A percentile compares a stretch with the other conserved stretches of the same genome.
Evolutionary conservation across 768 basidiomycete species (phyloP).

Genomic region (Auriscalpium vulgare): DNA sequence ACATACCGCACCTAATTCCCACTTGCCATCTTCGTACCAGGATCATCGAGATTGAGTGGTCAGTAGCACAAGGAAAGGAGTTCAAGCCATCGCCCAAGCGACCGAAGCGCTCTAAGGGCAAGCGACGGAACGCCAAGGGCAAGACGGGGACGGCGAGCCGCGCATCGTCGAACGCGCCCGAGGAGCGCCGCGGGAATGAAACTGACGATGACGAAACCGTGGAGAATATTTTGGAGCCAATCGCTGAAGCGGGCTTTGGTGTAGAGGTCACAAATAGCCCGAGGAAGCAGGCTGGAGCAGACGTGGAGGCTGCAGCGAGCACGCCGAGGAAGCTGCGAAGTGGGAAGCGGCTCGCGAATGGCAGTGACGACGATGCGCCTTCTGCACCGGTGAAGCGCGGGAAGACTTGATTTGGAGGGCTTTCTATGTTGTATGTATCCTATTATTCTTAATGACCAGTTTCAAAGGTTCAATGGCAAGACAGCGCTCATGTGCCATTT

Average conservation of each 20-base stretch:
- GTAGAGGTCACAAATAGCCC: slow-evolving; percentile 15
- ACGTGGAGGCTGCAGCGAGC: slow-evolving; percentile 16
- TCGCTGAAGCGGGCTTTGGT: slow-evolving; percentile 8
- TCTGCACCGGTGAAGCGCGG: slow-evolving; percentile 1
- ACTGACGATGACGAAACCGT: slow-evolving; percentile 20
- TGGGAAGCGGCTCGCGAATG: slow-evolving; percentile 16
- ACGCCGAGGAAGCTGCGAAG: slow-evolving; percentile 33
- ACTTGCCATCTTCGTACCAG: slow-evolving; percentile 29
- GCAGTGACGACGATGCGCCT: slow-evolving; percentile 1
- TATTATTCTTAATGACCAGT: too few species aligned
- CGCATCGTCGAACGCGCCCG: slow-evolving; percentile 13
- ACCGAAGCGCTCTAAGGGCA: slow-evolving; percentile 36
- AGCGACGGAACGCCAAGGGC: slow-evolving; percentile 22
- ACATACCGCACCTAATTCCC: slow-evolving; percentile 18
- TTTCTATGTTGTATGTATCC: too few species aligned
- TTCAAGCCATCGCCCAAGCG: slow-evolving; percentile 52
- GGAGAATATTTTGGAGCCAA: slow-evolving; percentile 14
- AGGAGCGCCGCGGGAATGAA: slow-evolving; percentile 2
- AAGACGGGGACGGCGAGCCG: neutral
- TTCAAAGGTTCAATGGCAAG: too few species aligned
- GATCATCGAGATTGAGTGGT: slow-evolving; percentile 79
- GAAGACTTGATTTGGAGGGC: neutral
- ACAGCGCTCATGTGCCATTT: too few species aligned
- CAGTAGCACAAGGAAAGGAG: slow-evolving; percentile 52
- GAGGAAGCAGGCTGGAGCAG: slow-evolving; percentile 1